These are phyloP conservation scores for Byssothecium circinans DNA, from an alignment of 2,329 filamentous ascomycete species.

Conservation along the genomic window DNA sequence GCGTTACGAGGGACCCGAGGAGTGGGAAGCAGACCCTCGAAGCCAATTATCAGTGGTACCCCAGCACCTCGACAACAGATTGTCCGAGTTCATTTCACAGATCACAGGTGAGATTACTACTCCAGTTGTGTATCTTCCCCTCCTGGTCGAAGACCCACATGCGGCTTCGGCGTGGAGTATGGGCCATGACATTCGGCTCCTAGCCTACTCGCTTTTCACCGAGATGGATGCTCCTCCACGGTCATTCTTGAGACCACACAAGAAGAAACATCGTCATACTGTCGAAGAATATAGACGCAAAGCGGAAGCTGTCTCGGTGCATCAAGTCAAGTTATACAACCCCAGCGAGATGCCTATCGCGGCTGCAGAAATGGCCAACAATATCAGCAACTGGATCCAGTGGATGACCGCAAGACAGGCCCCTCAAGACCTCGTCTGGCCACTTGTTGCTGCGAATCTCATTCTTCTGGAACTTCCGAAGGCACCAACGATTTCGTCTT, in stretches of 20 bases:
- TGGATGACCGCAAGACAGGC: slow-evolving; percentile 20
- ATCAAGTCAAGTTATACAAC: slow-evolving; percentile 19
- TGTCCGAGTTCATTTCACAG: slow-evolving; percentile 38
- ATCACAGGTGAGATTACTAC: slow-evolving; percentile 18
- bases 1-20: slow-evolving; percentile 22
- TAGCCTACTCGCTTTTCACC: slow-evolving; percentile 45
- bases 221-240: background rate
- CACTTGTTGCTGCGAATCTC: slow-evolving; percentile 26
- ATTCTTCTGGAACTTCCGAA: slow-evolving; percentile 24
- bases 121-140: slow-evolving; percentile 62
- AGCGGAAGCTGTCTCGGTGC: slow-evolving; percentile 30
- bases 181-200: slow-evolving; percentile 38
- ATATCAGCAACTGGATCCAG: slow-evolving; percentile 15
- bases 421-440: slow-evolving; percentile 22
- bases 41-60: slow-evolving; percentile 1
- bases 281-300: slow-evolving; percentile 45
- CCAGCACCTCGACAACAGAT: slow-evolving; percentile 35
- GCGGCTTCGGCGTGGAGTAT: slow-evolving; percentile 48
- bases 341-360: slow-evolving; percentile 2
- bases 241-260: background rate
- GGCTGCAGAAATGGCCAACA: slow-evolving; percentile 14
- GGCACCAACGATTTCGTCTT: slow-evolving; percentile 17
- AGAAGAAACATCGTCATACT: background rate
- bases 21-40: slow-evolving; percentile 2
- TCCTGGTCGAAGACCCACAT: slow-evolving; percentile 56